Evolutionary conservation across 2,329 filamentous ascomycete species (phyloP), one percentile per base, ranked within the genome.

Genomic region (Chaetomiaceae sp.): DNA sequence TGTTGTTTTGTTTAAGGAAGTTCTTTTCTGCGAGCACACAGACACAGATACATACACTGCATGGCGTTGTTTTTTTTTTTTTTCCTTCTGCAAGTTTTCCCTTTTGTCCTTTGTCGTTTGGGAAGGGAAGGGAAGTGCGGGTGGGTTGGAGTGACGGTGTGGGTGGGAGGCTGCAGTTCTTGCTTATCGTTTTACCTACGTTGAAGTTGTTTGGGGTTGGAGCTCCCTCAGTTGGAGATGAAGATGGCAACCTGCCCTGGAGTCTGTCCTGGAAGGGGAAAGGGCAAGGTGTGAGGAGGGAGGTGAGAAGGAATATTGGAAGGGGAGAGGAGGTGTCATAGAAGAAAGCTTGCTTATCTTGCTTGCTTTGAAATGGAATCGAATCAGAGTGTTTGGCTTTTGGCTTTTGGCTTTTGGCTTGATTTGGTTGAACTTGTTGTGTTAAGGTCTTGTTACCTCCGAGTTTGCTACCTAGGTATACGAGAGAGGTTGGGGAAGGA

Each of bases 61-160:
- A 54, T 49, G 51, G 46, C 51, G 51, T 54, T 43, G 6, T 48
- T 53, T 38, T 43, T 36, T 40, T 7, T 20, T 17, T 20, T 23
- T 25, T 36, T 46, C n/a, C n/a, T n/a, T n/a, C n/a, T n/a, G n/a
- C n/a, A n/a, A n/a, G n/a, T 37, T 19, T 34, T 29, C 11, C 7
- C 37, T 45, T 54, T 51, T 49, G 8, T 39, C 14, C 12, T 34
- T 44, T 25, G 20, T 37, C 31, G 23, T 50, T 43, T 45, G 19
- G 20, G 6, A 47, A 19, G 9, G 23, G n/a, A 5, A 23, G 43
- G 29, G 14, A 34, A 29, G 20, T 22, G 34, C 14, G 27, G 4
- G 12, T 19, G 40, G 40, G 12, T 36, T n/a, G n/a, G 17, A 19
- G 12, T 38, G 6, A 6, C 19, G 22, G 22, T 36, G 8, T 25